These are phyloP conservation scores for Aureobasidium sp. DNA, from an alignment of 2,329 filamentous ascomycete genomes.

Conservation along the genomic window DNA sequence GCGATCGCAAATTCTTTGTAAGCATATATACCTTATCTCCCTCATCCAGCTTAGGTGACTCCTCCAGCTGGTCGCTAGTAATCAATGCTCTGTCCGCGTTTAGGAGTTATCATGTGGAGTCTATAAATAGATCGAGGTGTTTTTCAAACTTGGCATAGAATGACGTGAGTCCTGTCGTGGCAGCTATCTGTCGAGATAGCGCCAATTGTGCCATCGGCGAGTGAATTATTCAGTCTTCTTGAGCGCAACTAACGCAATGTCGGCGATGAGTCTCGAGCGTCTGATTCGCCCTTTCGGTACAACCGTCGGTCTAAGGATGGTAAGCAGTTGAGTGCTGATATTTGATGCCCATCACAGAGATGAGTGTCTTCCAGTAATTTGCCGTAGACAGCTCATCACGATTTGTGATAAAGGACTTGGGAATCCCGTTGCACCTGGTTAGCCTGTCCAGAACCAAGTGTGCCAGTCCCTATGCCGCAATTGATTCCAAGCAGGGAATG, in stretches of 20 bases:
- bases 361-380: constrained; percentile 17
- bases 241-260: constrained; percentile 17
- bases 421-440: constrained; percentile 16
- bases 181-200: constrained; percentile 17
- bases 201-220: constrained; percentile 19
- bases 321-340: constrained; percentile 21
- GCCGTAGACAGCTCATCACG: constrained; percentile 19
- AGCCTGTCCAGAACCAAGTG: constrained; percentile 17
- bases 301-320: constrained; percentile 22
- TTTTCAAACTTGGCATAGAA: constrained; percentile 19
- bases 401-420: constrained; percentile 17
- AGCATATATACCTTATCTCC: constrained; percentile 18
- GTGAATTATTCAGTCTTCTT: constrained; percentile 19
- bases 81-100: background rate
- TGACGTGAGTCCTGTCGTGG: constrained; percentile 16
- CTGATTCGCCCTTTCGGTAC: constrained; percentile 23
- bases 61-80: background rate
- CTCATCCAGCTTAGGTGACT: constrained; percentile 14
- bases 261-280: constrained; percentile 21
- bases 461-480: constrained; percentile 15
- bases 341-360: constrained; percentile 17
- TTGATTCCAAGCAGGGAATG: constrained; percentile 14
- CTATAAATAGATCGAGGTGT: constrained; percentile 4
- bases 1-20: constrained; percentile 13
- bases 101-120: background rate